Evolutionary conservation across 1,284 basidiomycete genomes (phyloP).

Genomic region (Stereum hirsutum): DNA sequence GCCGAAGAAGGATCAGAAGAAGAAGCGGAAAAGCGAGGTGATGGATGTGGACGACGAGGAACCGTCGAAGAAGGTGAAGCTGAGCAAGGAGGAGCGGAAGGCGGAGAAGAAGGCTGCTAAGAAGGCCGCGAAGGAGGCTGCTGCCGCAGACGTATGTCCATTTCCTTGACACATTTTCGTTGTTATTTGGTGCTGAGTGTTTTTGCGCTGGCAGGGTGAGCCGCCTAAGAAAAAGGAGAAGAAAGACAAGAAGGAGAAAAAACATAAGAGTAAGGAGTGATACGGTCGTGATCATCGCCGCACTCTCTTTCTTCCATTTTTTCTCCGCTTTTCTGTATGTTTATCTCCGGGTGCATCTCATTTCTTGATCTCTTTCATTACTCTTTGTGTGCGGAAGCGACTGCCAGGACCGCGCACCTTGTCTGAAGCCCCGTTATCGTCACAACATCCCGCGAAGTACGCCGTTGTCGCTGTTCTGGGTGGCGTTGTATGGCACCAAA

Average conservation of each 20-base stretch:
- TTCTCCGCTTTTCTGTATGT: no score
- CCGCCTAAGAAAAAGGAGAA: conserved; percentile 20
- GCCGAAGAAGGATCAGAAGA: conserved; percentile 38
- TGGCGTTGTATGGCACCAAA: no score
- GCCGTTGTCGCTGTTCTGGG: no score
- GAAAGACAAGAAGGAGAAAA: conserved; percentile 28
- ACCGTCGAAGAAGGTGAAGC: conserved; percentile 61
- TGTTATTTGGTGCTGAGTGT: neutral
- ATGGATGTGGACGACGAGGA: conserved; percentile 54
- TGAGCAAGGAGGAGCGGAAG: conserved; percentile 80
- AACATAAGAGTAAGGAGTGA: conserved; percentile 29
- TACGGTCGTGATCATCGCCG: conserved; percentile 19
- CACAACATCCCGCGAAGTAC: no score
- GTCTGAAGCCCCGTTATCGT: no score
- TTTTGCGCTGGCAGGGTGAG: conserved; percentile 4
- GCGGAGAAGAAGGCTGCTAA: conserved; percentile 73
- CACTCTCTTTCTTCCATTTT: conserved; percentile 6
- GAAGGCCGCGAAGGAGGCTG: conserved; percentile 31
- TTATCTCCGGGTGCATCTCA: neutral
- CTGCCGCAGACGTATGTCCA: neutral
- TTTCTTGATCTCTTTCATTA: no score
- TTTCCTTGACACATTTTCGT: neutral
- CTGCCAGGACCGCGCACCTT: no score
- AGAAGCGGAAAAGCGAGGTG: conserved; percentile 51
- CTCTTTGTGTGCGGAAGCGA: no score